phyloP scores from a whole-genome alignment of 257 asterid genomes.

The Fraxinus americana region DNA sequence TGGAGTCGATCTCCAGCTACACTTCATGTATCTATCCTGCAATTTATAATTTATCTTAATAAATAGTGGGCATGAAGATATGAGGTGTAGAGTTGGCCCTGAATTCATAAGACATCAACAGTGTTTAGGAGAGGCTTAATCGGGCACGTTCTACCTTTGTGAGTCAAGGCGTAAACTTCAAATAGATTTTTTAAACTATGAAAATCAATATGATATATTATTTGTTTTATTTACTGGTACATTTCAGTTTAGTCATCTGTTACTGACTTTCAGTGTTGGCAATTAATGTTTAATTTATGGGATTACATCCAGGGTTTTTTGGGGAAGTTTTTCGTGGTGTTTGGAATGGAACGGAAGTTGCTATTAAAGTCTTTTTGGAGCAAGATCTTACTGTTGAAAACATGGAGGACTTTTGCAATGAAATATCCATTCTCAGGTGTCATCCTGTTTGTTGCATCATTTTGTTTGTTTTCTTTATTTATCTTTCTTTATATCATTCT shows the following conservation, averaged over 20 bases:
- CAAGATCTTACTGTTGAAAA: conserved; percentile 99
- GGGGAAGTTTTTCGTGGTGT: conserved; percentile 98
- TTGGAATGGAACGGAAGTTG: conserved; percentile 99
- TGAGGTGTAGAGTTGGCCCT: conserved; percentile 9
- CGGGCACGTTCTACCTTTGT: no score
- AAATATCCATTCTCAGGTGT: conserved; percentile 91
- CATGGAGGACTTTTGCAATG: conserved; percentile 99
- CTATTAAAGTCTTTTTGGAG: conserved; percentile 94
- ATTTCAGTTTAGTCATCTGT: conserved; percentile 7
- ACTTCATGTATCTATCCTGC: not conserved
- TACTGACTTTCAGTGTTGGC: conserved; percentile 10
- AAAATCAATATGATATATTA: conserved; percentile 11
- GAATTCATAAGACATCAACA: conserved; percentile 17
- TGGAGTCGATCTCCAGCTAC: not conserved
- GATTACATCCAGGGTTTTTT: conserved; percentile 68
- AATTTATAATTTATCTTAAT: not conserved
- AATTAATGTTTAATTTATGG: not conserved
- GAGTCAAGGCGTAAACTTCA: not conserved
- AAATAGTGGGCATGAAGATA: conserved; percentile 9
- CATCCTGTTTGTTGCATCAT: conserved; percentile 16
- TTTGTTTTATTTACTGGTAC: conserved; percentile 10
- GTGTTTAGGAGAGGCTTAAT: not conserved
- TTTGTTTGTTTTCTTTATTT: conserved; percentile 14
- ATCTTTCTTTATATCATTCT: conserved; percentile 34
- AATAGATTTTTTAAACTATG: not conserved